phyloP scores from a whole-genome alignment of 2,329 filamentous ascomycete genomes.

The Fusarium verrucosum region DNA sequence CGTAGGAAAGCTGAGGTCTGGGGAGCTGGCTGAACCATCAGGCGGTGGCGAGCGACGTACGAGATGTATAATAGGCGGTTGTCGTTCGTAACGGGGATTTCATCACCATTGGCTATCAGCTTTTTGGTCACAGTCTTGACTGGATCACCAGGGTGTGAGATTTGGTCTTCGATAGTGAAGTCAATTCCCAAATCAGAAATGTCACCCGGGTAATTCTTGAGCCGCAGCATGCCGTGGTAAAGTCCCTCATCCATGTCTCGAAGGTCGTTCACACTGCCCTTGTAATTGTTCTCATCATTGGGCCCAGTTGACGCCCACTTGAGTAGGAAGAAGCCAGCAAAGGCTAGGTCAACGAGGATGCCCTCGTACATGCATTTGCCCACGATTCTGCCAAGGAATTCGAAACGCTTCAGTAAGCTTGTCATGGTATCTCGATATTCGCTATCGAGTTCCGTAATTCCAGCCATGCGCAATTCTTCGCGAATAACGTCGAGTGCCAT shows the following conservation, averaged over 20 bases:
- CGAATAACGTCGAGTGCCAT: slow-evolving; percentile 75
- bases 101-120: slow-evolving; percentile 78
- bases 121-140: slow-evolving; percentile 75
- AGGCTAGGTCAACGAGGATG: slow-evolving; percentile 90
- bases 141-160: slow-evolving; percentile 57
- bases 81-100: slow-evolving; percentile 84
- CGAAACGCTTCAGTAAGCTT: slow-evolving; percentile 77
- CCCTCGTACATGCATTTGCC: slow-evolving; percentile 98
- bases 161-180: slow-evolving; percentile 85
- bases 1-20: slow-evolving; percentile 89
- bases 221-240: slow-evolving; percentile 82
- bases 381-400: slow-evolving; percentile 91
- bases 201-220: slow-evolving; percentile 87
- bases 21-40: slow-evolving; percentile 79
- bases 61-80: slow-evolving; percentile 96
- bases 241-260: slow-evolving; percentile 90
- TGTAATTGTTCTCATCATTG: slow-evolving; percentile 75
- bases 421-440: slow-evolving; percentile 67
- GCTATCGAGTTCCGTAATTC: slow-evolving; percentile 61
- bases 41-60: slow-evolving; percentile 85
- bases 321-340: slow-evolving; percentile 93
- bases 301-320: slow-evolving; percentile 86
- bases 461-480: slow-evolving; percentile 63
- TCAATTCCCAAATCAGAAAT: slow-evolving; percentile 77
- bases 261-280: slow-evolving; percentile 93